Evolutionary conservation across 371 early-diverging fungal species (phyloP).

Genomic region (Enteropsectra breve): DNA sequence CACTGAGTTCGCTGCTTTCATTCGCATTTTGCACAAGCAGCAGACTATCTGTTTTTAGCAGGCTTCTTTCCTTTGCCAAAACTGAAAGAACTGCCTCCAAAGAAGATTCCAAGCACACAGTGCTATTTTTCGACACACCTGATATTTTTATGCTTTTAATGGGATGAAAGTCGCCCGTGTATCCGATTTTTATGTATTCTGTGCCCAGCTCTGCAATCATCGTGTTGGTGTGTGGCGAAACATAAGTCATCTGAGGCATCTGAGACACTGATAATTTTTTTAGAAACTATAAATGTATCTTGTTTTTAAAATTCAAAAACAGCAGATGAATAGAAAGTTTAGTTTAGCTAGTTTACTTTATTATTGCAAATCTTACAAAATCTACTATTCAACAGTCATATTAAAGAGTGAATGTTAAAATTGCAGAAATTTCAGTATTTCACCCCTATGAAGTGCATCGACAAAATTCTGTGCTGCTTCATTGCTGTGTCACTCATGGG

Average conservation of each 20-base stretch:
- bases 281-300: too few relatives aligned
- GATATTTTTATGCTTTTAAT: neutral
- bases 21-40: neutral
- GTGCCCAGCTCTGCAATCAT: conserved; percentile 5
- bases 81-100: neutral
- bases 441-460: too few relatives aligned
- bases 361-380: too few relatives aligned
- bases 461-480: too few relatives aligned
- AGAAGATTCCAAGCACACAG: neutral
- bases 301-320: too few relatives aligned
- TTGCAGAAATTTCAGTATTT: too few relatives aligned
- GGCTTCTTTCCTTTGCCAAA: neutral
- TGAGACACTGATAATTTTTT: too few relatives aligned
- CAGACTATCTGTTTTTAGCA: neutral
- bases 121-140: neutral
- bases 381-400: too few relatives aligned
- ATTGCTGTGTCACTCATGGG: too few relatives aligned
- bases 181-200: conserved; percentile 11
- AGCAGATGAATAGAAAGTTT: too few relatives aligned
- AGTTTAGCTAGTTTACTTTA: too few relatives aligned
- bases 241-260: neutral
- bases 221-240: conserved; percentile 12
- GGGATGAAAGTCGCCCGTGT: conserved; percentile 9
- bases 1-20: neutral
- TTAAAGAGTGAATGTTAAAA: too few relatives aligned